Evolutionary conservation across 2,329 filamentous ascomycete genomes (phyloP), one percentile per base, ranked within the genome.

Genomic region (Fusarium begoniae): DNA sequence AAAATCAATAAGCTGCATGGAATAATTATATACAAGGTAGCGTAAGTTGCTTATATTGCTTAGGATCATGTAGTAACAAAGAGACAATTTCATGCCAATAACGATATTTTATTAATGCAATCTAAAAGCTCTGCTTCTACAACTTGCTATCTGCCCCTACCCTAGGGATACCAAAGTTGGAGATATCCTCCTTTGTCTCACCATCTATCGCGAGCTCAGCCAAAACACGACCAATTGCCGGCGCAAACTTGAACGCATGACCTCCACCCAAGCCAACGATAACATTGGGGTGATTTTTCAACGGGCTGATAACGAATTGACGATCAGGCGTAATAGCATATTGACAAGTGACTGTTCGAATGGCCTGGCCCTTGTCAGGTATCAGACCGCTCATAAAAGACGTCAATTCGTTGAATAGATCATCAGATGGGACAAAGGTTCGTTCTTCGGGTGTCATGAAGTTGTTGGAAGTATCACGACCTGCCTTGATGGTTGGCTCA

Each of bases 331-430:
- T 79, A 2, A 78, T 74, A 0, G 77, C 70, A 15, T 79, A 79
- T n/a, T 79, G 77, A 12, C 77, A 79, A 2, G 77, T 79, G 14
- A 79, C 63, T 8, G 77, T 79, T 10, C 77, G 73, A 18, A 78
- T 18, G 1, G 72, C 56, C 12, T 63, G 24, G 2, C 37, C 76
- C 55, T 64, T 73, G 8, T n/a, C 20, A 0, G 67, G 73, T 30
- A 74, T 74, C 5, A 74, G 30, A 20, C 37, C 53, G 2, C 41
- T n/a, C 68, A 74, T 69, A 17, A 74, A 72, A 0, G 41, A 57
- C 3, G 60, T 48, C 5, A 74, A 30, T 10, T 74, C 63, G 4
- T 66, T 58, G 6, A 66, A 58, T 2, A 74, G 7, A 9, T 62
- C 47, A 2, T 35, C 38, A 2, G 72, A 74, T 2, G 58, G 72